Conservation (phyloP, 108 stramenopile species). For the Discostella pseudostelligera region DNA sequence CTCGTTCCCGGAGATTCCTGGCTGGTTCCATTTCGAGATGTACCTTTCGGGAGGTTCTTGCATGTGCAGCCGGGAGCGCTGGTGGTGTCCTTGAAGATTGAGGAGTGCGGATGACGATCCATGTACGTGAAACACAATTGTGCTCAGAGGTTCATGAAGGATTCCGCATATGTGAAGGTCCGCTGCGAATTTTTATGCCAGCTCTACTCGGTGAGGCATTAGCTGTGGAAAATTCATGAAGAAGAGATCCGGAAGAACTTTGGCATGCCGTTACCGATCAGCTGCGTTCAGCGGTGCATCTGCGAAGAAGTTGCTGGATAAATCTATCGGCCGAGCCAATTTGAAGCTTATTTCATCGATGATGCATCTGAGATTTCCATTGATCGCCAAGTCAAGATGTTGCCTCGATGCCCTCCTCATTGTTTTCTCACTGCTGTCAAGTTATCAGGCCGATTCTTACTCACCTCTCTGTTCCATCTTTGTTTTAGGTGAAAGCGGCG, state of each 20-base stretch:
- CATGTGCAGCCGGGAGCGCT: not conserved
- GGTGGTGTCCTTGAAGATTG: not conserved
- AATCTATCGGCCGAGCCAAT: too few relatives aligned
- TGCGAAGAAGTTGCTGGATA: too few relatives aligned
- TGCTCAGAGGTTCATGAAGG: not conserved
- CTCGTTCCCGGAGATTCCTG: too few relatives aligned
- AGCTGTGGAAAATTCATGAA: not conserved
- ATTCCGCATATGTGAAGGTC: not conserved
- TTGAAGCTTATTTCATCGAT: too few relatives aligned
- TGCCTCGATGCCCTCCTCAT: slow-evolving; percentile 15
- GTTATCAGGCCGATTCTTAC: not conserved
- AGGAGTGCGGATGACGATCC: not conserved
- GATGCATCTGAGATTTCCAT: too few relatives aligned
- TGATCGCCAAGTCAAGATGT: too few relatives aligned
- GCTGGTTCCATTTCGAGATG: too few relatives aligned
- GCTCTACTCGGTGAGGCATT: not conserved
- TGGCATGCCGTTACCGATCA: not conserved
- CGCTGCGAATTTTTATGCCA: not conserved
- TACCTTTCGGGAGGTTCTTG: too few relatives aligned
- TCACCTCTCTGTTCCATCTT: not conserved
- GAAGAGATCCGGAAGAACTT: not conserved
- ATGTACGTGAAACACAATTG: not conserved
- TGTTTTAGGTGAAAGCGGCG: not conserved
- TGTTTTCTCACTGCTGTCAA: not conserved
- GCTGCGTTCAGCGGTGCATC: too few relatives aligned